Percentiles rank a stretch among this genome's conserved stretches.
Conservation (phyloP, 768 basidiomycete species). For the Suillus americanus region DNA sequence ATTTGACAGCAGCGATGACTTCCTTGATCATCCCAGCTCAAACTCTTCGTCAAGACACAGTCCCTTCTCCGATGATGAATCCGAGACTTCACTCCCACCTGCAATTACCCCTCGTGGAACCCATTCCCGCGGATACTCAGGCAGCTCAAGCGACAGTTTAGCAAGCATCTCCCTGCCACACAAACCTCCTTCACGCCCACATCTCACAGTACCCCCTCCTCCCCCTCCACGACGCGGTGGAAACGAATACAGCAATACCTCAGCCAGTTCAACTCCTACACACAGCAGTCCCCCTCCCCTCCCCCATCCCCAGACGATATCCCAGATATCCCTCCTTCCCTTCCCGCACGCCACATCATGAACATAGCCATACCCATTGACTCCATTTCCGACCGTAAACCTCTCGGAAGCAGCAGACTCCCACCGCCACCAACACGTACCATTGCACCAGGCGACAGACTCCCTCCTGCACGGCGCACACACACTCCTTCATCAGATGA, state of each 20-base stretch:
- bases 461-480: slow-evolving; percentile 60
- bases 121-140: slow-evolving; percentile 15
- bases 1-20: slow-evolving; percentile 20
- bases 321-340: slow-evolving; percentile 21
- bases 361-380: slow-evolving; percentile 12
- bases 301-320: slow-evolving; percentile 25
- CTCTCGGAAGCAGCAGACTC: slow-evolving; percentile 36
- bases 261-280: slow-evolving; percentile 15
- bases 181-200: slow-evolving; percentile 23
- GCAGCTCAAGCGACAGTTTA: slow-evolving; percentile 20
- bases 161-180: slow-evolving; percentile 13
- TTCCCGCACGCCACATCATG: slow-evolving; percentile 42
- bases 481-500: slow-evolving; percentile 45
- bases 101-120: slow-evolving; percentile 6
- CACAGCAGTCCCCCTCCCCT: slow-evolving; percentile 37
- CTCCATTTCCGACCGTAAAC: slow-evolving; percentile 23
- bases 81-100: slow-evolving; percentile 20
- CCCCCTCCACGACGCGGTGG: slow-evolving; percentile 20
- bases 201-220: slow-evolving; percentile 16
- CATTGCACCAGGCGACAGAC: slow-evolving; percentile 66
- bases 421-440: slow-evolving; percentile 77
- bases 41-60: slow-evolving; percentile 23
- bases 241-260: background rate
- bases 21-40: slow-evolving; percentile 18
- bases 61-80: slow-evolving; percentile 32